Evolutionary conservation across 225 moss, liverwort and hornwort genomes (phyloP), one percentile per base, ranked within the genome.

Genomic region (Ulota crispa): DNA sequence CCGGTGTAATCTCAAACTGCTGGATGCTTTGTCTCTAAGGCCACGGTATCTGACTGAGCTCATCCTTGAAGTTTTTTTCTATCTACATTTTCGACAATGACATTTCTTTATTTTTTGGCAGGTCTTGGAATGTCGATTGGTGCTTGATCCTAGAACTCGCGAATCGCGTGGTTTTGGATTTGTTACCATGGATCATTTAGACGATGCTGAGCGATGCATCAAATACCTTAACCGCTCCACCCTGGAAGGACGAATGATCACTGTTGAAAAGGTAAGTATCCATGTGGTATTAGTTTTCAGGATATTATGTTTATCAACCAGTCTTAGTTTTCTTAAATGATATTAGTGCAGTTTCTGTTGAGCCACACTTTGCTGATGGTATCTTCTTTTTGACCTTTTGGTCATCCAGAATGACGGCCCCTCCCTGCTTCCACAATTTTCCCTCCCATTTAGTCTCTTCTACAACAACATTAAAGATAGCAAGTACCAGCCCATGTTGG

Each of bases 341-440:
- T 91, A 82, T 86, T 81, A 85, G 86, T 92, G 89, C 87, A 79
- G 90, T 89, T 89, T 83, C 83, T 85, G 77, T 83, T 93, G 85
- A 83, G 88, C 80, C 89, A 82, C 86, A 85, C 89, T 92, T 92
- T 94, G 95, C 95, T 96, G 94, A 96, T 91, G 89, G 90, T 89
- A 92, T 94, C 93, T 90, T 76, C 75, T 78, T 85, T 79, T 93
- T 93, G 95, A 96, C 95, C 95, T 89, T 79, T 96, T 96, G 95
- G 95, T 96, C 95, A 94, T 95, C 94, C 95, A 96, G 95, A 96
- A 93, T 91, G 84, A 88, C 91, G 92, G 91, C 94, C 92, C 89
- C 92, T 89, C 86, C 85, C 90, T 88, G 90, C 91, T 93, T 83
- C 92, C 90, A 89, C 93, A 91, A 78, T 81, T 81, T 84, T 54